Base-by-base conservation (phyloP, 257 asterid genomes). In the Ligustrum vulgare region DNA sequence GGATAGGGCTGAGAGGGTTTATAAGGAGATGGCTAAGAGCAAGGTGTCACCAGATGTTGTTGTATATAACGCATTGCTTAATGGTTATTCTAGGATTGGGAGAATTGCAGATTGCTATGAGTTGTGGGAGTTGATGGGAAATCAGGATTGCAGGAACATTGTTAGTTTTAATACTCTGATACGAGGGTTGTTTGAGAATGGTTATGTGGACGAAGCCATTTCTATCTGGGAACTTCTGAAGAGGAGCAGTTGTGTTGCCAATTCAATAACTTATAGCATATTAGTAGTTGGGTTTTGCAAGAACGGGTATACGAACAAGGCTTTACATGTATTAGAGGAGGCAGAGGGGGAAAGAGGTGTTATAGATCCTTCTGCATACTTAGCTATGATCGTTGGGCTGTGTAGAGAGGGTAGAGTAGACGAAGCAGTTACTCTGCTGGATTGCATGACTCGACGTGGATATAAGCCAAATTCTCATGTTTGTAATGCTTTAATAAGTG, bases 91-190 rank as follows among this genome's bases (percentile, higher is more conserved):
- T 78, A 86, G 77, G 80, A 81, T 66, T 82, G 85, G 91, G 78
- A 83, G 85, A 69, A 62, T 81, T 68, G 51, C 74, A 32, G 78
- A 83, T 51, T 78, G 94, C 80, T 78, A 88, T 64, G 87, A 88
- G 82, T 58, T 92, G 81, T 94, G 95, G 96, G 96, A 91, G 78
- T 47, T 84, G 82, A 94, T 94, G 99, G 94, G 88, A 58, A 82
- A 75, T 69, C 86, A 86, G 78, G 90, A 82, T 71, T 80, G 80
- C 77, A 92, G 92, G 45, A 92, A 77, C 70, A 86, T 91, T 84
- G 86, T 84, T 80, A 91, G 99, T 83, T 94, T 87, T 83, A 94
- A 92, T 86, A 88, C 89, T 80, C 86, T 88, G 84, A 84, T 91
- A 84, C 82, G 80, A 75, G 92, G 91, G 75, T 78, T 92, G 77